Base-by-base conservation (phyloP, 192 early-diverging fungal species). In the Gryganskiella cystojenkinii region DNA sequence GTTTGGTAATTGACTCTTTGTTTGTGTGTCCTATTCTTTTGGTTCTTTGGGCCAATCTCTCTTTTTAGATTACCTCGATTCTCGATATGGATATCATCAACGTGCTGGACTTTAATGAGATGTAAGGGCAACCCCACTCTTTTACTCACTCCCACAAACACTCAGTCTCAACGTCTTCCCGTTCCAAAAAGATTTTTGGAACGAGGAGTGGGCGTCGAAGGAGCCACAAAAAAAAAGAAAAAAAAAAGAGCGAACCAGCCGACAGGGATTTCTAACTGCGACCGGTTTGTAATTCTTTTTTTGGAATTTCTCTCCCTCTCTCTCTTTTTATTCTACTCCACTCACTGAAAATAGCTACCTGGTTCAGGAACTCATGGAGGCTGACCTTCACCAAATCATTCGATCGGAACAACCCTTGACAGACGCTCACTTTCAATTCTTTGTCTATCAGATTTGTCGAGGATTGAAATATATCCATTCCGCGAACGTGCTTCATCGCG, bases 401-500 rank as follows among this genome's bases (percentile, higher is more conserved):
- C 93, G 92, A 65, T 95, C 93, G 15, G 87, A 83, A 53, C 98
- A 99, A 71, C 89, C 90, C 17, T 85, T 99, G 56, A 95, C 96
- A 7, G 95, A 98, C 60, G 92, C 95, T 49, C 98, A 99, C 82
- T 97, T 90, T 78, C 98, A 99, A 85, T 98, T 97, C 85, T 99
- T 99, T 83, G 83, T 98, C 54, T 99, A 96, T 81, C 98, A 99
- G 83, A 93, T 98, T 57, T 91, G 94, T 75, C 91, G 97, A 54
- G 98, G 97, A 17, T 89, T 99, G 47, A 99, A 98, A 82, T 99
- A 97, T 83, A 97, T 99, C 72, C 98, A 99, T 79, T 96, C 95
- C 17, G 98, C 97, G 14, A 95, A 96, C 70, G 94, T 99, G 27
- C 81, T 99, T 59, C 97, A 99, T 75, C 88, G 97, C 40, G 97